A percentile compares a stretch with the other conserved stretches of the same genome.
phyloP scores from a whole-genome alignment of 257 asterid genomes.

The Rauvolfia tetraphylla region DNA sequence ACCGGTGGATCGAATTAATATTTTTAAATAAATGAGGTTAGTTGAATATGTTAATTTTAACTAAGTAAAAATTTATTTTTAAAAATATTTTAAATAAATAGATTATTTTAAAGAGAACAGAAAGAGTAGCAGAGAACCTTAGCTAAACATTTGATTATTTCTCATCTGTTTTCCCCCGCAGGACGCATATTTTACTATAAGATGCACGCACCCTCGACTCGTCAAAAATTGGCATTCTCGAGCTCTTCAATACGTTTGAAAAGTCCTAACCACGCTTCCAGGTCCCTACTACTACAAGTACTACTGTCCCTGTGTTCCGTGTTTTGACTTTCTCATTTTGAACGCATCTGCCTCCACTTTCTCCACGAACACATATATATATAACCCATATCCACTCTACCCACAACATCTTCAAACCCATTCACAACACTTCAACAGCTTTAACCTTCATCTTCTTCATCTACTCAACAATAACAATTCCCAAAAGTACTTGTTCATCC shows the following conservation, averaged over 20 bases:
- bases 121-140: too few species aligned
- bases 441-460: constrained; percentile 16
- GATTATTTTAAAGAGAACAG: too few species aligned
- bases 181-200: too few species aligned
- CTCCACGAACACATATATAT: not conserved
- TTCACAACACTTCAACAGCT: constrained; percentile 12
- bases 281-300: not conserved
- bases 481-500: not conserved
- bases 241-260: constrained; percentile 4
- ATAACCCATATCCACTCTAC: constrained; percentile 11
- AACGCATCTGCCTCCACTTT: not conserved
- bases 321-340: constrained; percentile 48
- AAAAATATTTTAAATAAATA: too few species aligned
- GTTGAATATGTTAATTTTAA: too few species aligned
- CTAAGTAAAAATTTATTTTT: too few species aligned
- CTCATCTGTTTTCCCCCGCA: too few species aligned
- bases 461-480: not conserved
- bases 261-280: not conserved
- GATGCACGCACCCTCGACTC: not conserved
- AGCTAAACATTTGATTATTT: too few species aligned
- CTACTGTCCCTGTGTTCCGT: constrained; percentile 28
- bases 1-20: too few species aligned
- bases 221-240: constrained; percentile 14
- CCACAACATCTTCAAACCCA: constrained; percentile 22
- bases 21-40: too few species aligned